phyloP scores from a whole-genome alignment of 371 early-diverging fungal genomes.

The Saksenaea oblongispora region DNA sequence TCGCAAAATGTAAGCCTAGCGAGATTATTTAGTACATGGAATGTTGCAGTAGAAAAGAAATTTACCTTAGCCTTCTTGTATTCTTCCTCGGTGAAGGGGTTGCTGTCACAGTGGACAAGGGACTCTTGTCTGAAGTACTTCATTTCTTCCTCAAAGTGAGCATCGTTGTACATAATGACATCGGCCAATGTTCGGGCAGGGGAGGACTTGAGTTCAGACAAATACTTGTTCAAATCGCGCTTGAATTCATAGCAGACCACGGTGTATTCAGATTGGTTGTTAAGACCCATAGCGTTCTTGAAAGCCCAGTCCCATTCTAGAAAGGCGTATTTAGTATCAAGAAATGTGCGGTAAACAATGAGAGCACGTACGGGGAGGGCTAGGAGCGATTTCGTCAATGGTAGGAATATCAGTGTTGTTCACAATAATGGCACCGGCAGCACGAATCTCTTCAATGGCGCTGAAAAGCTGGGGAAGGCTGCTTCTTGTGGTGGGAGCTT shows the following conservation, averaged over 20 bases:
- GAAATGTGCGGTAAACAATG: neutral
- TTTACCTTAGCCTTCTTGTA: slow-evolving; percentile 3
- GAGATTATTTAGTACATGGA: neutral
- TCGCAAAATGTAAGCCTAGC: neutral
- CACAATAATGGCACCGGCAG: slow-evolving; percentile 11
- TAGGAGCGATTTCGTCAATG: neutral
- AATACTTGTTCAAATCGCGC: slow-evolving; percentile 15
- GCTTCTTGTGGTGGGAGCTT: slow-evolving; percentile 8
- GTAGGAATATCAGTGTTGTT: slow-evolving; percentile 15
- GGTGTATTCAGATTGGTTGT: slow-evolving; percentile 13
- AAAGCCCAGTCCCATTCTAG: slow-evolving; percentile 10
- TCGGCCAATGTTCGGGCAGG: slow-evolving; percentile 10
- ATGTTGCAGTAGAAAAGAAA: neutral
- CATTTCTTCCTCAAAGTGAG: slow-evolving; percentile 8
- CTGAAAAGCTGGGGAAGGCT: slow-evolving; percentile 5
- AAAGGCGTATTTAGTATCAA: neutral
- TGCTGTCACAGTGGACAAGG: slow-evolving; percentile 7
- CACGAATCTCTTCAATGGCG: slow-evolving; percentile 5
- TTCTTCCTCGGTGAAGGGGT: slow-evolving; percentile 8
- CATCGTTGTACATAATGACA: slow-evolving; percentile 6
- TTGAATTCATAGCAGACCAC: slow-evolving; percentile 17
- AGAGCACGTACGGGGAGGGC: neutral
- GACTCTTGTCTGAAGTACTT: slow-evolving; percentile 13
- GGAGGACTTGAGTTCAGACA: slow-evolving; percentile 8
- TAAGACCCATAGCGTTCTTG: slow-evolving; percentile 8